Conservation (phyloP, 768 basidiomycete species). For the Chalciporus chontae region DNA sequence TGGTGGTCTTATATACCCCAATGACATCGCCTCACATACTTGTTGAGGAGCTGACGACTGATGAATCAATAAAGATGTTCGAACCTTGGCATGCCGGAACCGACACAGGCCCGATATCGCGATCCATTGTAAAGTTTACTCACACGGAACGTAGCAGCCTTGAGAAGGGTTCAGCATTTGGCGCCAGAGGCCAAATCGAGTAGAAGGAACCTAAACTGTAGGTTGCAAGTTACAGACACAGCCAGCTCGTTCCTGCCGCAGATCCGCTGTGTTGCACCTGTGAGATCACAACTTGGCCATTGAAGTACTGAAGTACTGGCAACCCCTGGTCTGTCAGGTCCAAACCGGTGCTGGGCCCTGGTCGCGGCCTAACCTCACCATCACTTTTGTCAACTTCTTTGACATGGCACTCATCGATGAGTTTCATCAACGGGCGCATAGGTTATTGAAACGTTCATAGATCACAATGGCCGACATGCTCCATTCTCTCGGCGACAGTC, state of each 20-base stretch:
- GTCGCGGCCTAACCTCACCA: background rate
- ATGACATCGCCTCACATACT: slow-evolving; percentile 26
- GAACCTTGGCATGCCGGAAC: slow-evolving; percentile 24
- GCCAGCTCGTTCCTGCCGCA: slow-evolving; percentile 5
- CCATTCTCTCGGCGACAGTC: background rate
- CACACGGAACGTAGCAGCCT: slow-evolving; percentile 15
- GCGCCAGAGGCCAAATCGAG: slow-evolving; percentile 2
- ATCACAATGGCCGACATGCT: background rate
- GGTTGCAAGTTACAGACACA: slow-evolving; percentile 11
- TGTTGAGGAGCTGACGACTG: slow-evolving; percentile 14
- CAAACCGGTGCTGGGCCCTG: background rate
- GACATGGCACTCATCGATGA: background rate
- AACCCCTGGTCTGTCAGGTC: too few relatives aligned
- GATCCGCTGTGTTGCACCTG: too few relatives aligned
- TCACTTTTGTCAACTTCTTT: background rate
- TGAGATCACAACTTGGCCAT: too few relatives aligned
- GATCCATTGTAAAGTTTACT: slow-evolving; percentile 14
- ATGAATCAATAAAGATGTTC: slow-evolving; percentile 20
- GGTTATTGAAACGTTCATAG: background rate
- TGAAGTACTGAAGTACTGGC: too few relatives aligned
- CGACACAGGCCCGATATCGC: slow-evolving; percentile 25
- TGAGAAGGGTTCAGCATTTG: slow-evolving; percentile 16
- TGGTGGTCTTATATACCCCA: slow-evolving; percentile 26
- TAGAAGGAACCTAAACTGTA: background rate
- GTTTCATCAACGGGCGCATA: background rate